These are phyloP conservation scores for Hamamelis virginiana DNA, from an alignment of 164 flowering plant species.

Conservation along the genomic window DNA sequence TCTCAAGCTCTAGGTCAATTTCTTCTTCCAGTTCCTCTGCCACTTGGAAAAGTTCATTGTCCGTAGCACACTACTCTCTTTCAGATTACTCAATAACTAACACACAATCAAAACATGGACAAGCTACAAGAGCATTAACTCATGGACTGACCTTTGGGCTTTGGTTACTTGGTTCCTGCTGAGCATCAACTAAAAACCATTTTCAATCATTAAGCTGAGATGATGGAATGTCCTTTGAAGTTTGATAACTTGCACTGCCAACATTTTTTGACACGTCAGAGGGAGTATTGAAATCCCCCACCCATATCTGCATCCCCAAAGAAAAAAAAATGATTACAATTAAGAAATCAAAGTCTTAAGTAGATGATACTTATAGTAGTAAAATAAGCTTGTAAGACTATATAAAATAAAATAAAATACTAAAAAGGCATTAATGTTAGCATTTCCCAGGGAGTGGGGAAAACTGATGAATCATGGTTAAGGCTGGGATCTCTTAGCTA, in stretches of 20 bases:
- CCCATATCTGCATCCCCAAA: too few species aligned
- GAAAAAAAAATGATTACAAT: too few species aligned
- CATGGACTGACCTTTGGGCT: slow-evolving; percentile 35
- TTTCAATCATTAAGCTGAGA: slow-evolving; percentile 28
- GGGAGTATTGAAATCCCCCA: too few species aligned
- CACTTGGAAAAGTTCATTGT: slow-evolving; percentile 36
- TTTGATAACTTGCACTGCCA: slow-evolving; percentile 23
- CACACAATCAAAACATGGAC: background rate
- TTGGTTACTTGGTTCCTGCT: slow-evolving; percentile 30
- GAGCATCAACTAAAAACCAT: slow-evolving; percentile 22
- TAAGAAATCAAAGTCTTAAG: too few species aligned
- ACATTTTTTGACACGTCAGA: too few species aligned
- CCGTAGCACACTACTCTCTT: background rate
- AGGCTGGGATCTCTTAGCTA: too few species aligned
- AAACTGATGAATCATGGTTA: too few species aligned
- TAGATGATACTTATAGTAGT: too few species aligned
- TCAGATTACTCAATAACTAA: background rate
- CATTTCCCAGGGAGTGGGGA: too few species aligned
- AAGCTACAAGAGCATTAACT: slow-evolving; percentile 1
- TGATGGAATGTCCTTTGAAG: slow-evolving; percentile 25
- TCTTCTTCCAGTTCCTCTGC: slow-evolving; percentile 59
- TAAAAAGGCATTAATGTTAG: too few species aligned
- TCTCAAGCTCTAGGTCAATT: slow-evolving; percentile 53
- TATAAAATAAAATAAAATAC: too few species aligned
- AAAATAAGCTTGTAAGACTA: too few species aligned